These are phyloP conservation scores for Candida ovalis DNA, from an alignment of 805 yeast species.

Conservation along the genomic window DNA sequence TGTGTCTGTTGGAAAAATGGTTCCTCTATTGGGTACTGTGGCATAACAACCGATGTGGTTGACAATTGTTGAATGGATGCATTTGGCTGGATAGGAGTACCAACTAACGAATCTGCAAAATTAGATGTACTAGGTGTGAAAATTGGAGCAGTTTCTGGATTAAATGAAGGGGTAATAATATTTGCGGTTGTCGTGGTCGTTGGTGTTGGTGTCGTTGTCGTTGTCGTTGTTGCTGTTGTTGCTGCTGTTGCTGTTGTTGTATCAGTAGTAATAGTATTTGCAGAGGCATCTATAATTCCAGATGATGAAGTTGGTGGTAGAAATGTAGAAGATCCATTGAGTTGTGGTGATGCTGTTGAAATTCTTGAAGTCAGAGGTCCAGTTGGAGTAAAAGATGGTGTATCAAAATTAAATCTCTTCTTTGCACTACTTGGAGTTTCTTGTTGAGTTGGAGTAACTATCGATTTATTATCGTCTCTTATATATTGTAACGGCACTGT, in stretches of 20 bases:
- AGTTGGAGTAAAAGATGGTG: constrained; percentile 51
- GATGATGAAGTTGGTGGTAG: constrained; percentile 29
- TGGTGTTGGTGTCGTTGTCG: neutral
- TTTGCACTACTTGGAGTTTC: constrained; percentile 20
- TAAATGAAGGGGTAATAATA: constrained; percentile 16
- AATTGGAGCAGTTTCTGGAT: constrained; percentile 30
- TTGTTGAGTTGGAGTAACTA: neutral
- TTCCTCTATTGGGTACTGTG: constrained; percentile 16
- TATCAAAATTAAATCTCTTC: constrained; percentile 50
- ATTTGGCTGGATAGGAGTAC: constrained; percentile 28
- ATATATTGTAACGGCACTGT: constrained; percentile 1
- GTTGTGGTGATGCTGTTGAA: constrained; percentile 44
- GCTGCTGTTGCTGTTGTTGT: neutral
- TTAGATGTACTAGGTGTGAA: constrained; percentile 25
- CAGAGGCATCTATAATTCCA: constrained; percentile 4
- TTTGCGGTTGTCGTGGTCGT: constrained; percentile 1
- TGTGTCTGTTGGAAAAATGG: constrained; percentile 33
- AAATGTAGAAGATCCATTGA: constrained; percentile 45
- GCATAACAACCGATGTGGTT: neutral
- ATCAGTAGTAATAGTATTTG: too few species aligned
- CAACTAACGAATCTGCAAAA: constrained; percentile 12
- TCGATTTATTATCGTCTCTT: neutral
- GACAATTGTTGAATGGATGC: constrained; percentile 1
- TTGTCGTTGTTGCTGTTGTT: neutral
- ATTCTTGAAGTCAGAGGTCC: constrained; percentile 34